Base-by-base conservation (phyloP, 495 filamentous ascomycete genomes). In the Penicillium coffeae region DNA sequence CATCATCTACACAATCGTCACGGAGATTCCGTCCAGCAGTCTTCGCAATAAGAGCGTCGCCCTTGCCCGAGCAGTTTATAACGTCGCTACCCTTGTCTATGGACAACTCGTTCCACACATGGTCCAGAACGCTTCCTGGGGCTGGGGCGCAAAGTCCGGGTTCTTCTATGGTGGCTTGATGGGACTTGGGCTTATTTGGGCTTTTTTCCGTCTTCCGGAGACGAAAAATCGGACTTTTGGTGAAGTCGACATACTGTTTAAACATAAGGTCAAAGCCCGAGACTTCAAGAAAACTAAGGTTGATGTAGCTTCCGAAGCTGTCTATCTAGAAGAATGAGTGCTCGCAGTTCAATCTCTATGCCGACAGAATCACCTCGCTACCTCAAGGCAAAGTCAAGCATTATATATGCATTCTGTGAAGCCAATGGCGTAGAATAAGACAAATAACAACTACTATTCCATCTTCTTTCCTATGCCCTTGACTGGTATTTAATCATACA, bases 141-240 rank as follows among this genome's bases (percentile, higher is more conserved):
- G 87, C 48, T 69, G 83, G 69, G 72, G 76, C 38, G 82, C 83
- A 1, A 86, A 88, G 57, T 65, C 84, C 0, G 84, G 83, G 0
- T 88, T 87, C 54, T 81, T 87, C 60, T 88, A 81, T 57, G 82
- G 78, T 12, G 83, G 79, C 0, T 53, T 82, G 3, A 75, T 74
- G 5, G 25, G 62, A 1, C 21, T 73, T 7, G 65, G 61, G 12
- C 50, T 68, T 4, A 10, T 75, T 5, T 69, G 67, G 64, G 51
- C 71, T 7, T 86, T 71, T 46, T 77, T 82, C 47, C 65, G 77
- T 13, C 68, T 87, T 1, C 84, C 84, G 0, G 83, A 87, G 57
- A 78, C 79, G 4, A 80, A 72, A 41, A 76, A 74, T 0, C 66
- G 79, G 21, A 84, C 81, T 1, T 85, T 74, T 50, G 80, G 79